Evolutionary conservation across 495 filamentous ascomycete species (phyloP), one percentile per base, ranked within the genome.

Genomic region (Penicillium cosmopolitanum): DNA sequence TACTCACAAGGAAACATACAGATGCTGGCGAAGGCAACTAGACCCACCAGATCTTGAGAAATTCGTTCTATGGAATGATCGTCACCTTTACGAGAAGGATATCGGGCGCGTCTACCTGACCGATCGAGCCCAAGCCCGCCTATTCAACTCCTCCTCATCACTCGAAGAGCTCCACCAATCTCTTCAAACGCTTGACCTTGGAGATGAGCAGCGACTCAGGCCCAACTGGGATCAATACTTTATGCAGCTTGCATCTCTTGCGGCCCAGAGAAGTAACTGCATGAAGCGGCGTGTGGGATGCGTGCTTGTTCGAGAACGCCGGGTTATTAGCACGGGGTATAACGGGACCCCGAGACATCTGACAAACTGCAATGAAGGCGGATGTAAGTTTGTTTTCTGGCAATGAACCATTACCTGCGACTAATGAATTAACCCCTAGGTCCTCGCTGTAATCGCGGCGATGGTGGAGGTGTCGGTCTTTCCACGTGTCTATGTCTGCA

Each of bases 181-280:
- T 5, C 82, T 98, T 9, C 74, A 82, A 48, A 72, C 78, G 18
- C 83, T 97, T 7, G 82, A 95, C 65, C 80, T 98, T 34, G 80
- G 89, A 11, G 85, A 95, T 70, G 84, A 89, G 34, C 80, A 90
- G 64, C 88, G 95, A 4, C 77, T 98, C 28, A 85, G 95, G 1
- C 95, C 95, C n/a, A 89, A 83, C 57, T 98, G 95, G 95, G 95
- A 98, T 73, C 84, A 91, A 62, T 98, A 98, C 76, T 98, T 98
- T 73, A 98, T 98, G 95, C 82, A 90, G 55, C 80, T 98, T 6
- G 93, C 94, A 9, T 94, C 91, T 15, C 86, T 98, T 48, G 95
- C 95, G 9, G 91, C 95, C 2, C 91, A 90, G 61, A 83, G 95
- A 62, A 90, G 88, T 72, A 98, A 98, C 71, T 98, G 95, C 77